Base-by-base conservation (phyloP, 768 basidiomycete species). In the Russula sp. region DNA sequence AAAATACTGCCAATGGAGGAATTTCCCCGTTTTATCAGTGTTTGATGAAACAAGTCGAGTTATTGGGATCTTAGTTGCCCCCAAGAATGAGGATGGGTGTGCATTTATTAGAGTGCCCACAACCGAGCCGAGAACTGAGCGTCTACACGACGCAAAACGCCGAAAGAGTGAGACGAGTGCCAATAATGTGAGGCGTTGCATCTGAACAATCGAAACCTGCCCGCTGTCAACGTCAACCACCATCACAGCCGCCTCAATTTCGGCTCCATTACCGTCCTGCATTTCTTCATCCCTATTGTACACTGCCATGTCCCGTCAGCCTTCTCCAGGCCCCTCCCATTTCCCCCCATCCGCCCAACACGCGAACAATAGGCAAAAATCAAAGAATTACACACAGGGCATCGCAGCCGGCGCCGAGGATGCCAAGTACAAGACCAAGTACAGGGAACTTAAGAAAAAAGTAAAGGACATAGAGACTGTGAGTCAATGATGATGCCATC, bases 401-500 rank as follows among this genome's bases (percentile, higher is more conserved):
- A 88, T 90, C 67, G 83, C 88, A 44, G 88, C 88, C 30, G 87
- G 88, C 70, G 89, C 87, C 22, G 90, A 92, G 73, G 91, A 93
- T 75, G 84, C 83, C 72, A 92, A 91, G 76, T 94, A 93, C 74
- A 88, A 90, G 64, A 82, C 84, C 71, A 93, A 93, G 76, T 94
- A 93, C 79, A 90, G 86, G 74, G 91, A 94, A 63, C 79, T 94
- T 67, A 92, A 90, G 75, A 83, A 86, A 76, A 92, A 92, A 77
- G 90, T 93, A 63, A 88, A 86, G 73, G 90, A 93, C 75, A 89
- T 93, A 67, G 92, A 94, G 77, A 75, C 80, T 36, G 92, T 91
- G 65, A 70, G 88, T 83, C 69, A 10, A 49, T 48, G n/a, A 42
- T 50, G 38, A 48, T 22, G 44, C 42, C 6, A 42, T 61, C 22